A percentile compares a stretch with the other conserved stretches of the same genome.
Evolutionary conservation across 2,329 filamentous ascomycete species (phyloP).

Genomic region (Periglandula ipomoeae): DNA sequence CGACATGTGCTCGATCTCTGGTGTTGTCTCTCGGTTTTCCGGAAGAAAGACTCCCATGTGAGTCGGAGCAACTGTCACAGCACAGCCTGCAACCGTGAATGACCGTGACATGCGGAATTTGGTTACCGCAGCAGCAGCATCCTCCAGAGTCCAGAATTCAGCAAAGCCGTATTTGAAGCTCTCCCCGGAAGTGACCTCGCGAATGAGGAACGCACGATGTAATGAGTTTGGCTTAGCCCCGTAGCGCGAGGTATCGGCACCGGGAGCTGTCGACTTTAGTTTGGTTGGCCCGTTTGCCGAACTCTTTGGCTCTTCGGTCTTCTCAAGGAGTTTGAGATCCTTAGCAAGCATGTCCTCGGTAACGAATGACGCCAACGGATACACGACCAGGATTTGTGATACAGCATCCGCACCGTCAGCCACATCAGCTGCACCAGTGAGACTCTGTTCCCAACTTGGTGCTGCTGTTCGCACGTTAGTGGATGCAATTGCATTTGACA

Average conservation of each 20-base stretch:
- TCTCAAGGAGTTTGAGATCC: slow-evolving; percentile 66
- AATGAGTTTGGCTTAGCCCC: slow-evolving; percentile 69
- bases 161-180: slow-evolving; percentile 78
- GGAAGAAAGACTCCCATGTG: slow-evolving; percentile 81
- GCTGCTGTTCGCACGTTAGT: slow-evolving; percentile 6
- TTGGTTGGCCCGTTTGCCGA: slow-evolving; percentile 38
- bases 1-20: slow-evolving; percentile 51
- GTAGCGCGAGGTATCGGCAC: slow-evolving; percentile 46
- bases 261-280: slow-evolving; percentile 50
- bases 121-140: slow-evolving; percentile 63
- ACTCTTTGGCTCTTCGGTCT: slow-evolving; percentile 38
- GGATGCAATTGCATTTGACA: neutral
- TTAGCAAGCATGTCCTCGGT: slow-evolving; percentile 64
- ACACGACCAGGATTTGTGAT: slow-evolving; percentile 69
- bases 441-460: slow-evolving; percentile 23
- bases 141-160: slow-evolving; percentile 68
- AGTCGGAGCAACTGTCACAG: slow-evolving; percentile 64
- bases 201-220: slow-evolving; percentile 66
- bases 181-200: slow-evolving; percentile 60
- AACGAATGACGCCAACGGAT: slow-evolving; percentile 60
- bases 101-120: slow-evolving; percentile 64
- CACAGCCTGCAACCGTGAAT: slow-evolving; percentile 68
- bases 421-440: slow-evolving; percentile 41
- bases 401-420: slow-evolving; percentile 44
- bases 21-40: slow-evolving; percentile 48